These are phyloP conservation scores for Eucalyptus cloeziana DNA, from an alignment of 345 rosid genomes.

Conservation along the genomic window DNA sequence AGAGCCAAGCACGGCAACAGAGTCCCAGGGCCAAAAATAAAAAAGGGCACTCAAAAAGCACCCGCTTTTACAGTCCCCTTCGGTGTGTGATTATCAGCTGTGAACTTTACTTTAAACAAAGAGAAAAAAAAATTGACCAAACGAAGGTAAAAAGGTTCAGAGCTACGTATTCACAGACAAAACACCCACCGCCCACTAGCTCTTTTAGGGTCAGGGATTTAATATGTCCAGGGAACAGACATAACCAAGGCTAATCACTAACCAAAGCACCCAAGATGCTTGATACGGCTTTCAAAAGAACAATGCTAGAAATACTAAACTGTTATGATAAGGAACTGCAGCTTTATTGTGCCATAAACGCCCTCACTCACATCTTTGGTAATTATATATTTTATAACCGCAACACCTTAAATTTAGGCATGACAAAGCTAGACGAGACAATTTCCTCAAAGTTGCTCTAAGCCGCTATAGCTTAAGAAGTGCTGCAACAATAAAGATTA, in stretches of 20 bases:
- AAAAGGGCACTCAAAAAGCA: background rate
- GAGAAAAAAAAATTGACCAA: background rate
- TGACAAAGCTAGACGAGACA: background rate
- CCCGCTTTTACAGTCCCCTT: background rate
- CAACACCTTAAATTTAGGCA: background rate
- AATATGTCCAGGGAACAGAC: background rate
- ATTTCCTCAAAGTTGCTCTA: background rate
- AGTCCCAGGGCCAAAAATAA: background rate
- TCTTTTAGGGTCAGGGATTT: background rate
- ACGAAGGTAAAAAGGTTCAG: background rate
- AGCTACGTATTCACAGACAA: background rate
- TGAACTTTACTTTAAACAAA: background rate
- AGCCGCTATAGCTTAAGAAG: background rate
- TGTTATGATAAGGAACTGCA: background rate
- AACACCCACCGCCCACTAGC: background rate
- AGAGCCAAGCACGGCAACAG: background rate
- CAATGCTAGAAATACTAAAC: background rate
- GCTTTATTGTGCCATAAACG: background rate
- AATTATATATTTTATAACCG: background rate
- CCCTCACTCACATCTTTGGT: background rate
- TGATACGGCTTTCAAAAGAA: background rate
- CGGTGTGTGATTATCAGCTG: background rate
- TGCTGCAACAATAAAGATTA: background rate
- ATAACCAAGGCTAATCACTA: background rate
- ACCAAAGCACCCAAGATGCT: background rate